phyloP scores from a whole-genome alignment of 164 flowering plant species.

The Piper longum region DNA sequence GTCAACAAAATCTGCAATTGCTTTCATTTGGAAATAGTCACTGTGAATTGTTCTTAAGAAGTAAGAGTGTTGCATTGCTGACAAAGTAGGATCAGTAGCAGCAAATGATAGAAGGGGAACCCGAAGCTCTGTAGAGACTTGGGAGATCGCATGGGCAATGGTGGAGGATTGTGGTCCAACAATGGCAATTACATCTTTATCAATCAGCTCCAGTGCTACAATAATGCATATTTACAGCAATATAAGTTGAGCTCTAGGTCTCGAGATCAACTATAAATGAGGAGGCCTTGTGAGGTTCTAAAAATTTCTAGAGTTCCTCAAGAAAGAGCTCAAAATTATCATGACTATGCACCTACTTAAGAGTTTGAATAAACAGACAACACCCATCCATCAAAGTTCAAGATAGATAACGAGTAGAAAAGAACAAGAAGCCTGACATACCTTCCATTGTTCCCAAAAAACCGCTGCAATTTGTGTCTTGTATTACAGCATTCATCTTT shows the following conservation, averaged over 20 bases:
- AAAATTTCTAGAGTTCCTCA: no score
- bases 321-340: no score
- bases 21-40: slow-evolving; percentile 75
- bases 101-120: slow-evolving; percentile 74
- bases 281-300: neutral
- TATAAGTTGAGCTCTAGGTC: neutral
- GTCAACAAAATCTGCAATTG: slow-evolving; percentile 57
- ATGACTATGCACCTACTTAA: no score
- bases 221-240: neutral
- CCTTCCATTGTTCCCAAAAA: slow-evolving; percentile 73
- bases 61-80: slow-evolving; percentile 64
- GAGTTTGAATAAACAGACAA: neutral
- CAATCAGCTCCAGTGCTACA: slow-evolving; percentile 72
- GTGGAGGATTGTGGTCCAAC: slow-evolving; percentile 91
- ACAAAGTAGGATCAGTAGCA: slow-evolving; percentile 82
- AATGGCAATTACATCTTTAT: slow-evolving; percentile 54
- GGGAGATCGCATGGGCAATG: slow-evolving; percentile 70
- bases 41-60: slow-evolving; percentile 66
- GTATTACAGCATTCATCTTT: slow-evolving; percentile 24
- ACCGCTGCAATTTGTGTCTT: slow-evolving; percentile 64
- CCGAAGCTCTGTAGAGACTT: slow-evolving; percentile 57
- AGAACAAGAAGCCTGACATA: slow-evolving; percentile 9
- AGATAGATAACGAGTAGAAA: neutral
- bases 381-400: no score
- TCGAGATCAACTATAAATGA: neutral